Evolutionary conservation across 75 land plant species (phyloP), one percentile per base, ranked within the genome.

Genomic region (Picea glauca): DNA sequence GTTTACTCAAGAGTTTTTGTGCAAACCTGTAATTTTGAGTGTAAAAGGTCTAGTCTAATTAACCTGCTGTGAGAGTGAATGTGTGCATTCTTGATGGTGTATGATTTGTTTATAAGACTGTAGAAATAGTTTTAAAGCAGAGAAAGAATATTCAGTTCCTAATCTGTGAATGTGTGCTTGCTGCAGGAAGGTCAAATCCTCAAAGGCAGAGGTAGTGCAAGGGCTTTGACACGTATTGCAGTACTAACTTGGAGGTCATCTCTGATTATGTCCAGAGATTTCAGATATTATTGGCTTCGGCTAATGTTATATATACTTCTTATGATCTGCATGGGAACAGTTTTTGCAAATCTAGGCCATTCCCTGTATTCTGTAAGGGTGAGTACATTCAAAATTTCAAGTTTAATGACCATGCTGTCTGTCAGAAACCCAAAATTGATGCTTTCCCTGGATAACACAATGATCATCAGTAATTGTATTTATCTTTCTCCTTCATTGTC

Each of bases 201-300:
- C 13, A 87, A 91, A 84, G 86, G 85, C 77, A 84, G 80, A 59
- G 92, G 94, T 31, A 88, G 75, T 74, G 88, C 92, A n/a, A 79
- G 83, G 23, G 35, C 40, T 79, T 77, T 79, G 17, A 88, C 87
- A 5, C 68, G 89, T 74, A 58, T 92, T 77, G 89, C 88, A 61
- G 88, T 89, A 0, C 57, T 92, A 67, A 90, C 89, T 5, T 92
- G 92, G 92, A 84, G 96, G 35, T 94, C 96, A 56, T 80, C 88
- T 5, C 80, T 94, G 46, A 81, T 85, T 62, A 94, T 94, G 96
- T 88, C 87, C 62, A 88, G 96, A 76, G 89, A 91, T 76, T 88
- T 91, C 86, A 89, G 87, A 57, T 92, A 88, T 78, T 90, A 81
- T 72, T 94, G 96, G 96, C 86, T 94, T 62, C 85, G 96, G 68